Evolutionary conservation across 805 yeast species (phyloP).

Genomic region (Wickerhamomyces bisporus): DNA sequence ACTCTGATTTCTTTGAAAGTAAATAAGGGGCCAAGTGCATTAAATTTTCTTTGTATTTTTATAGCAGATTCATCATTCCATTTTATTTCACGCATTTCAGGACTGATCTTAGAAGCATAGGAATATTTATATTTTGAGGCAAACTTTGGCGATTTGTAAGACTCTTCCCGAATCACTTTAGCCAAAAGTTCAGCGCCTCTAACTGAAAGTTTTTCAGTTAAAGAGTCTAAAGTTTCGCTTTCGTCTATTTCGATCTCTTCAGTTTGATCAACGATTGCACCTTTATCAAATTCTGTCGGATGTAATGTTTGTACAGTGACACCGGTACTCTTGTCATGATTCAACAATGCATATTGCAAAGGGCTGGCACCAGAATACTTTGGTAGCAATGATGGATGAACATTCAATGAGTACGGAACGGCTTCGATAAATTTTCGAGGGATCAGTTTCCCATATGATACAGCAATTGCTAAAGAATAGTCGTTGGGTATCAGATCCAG

Average conservation of each 20-base stretch:
- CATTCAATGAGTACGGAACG: conserved; percentile 65
- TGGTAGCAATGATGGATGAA: conserved; percentile 90
- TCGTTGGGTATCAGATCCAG: conserved; percentile 19
- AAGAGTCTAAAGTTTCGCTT: conserved; percentile 38
- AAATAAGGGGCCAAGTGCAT: conserved; percentile 53
- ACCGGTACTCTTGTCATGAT: conserved; percentile 62
- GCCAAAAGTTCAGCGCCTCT: conserved; percentile 59
- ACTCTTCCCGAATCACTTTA: conserved; percentile 33
- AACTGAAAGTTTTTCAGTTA: conserved; percentile 48
- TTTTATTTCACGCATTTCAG: conserved; percentile 35
- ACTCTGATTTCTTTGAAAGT: conserved; percentile 37
- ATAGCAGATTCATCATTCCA: conserved; percentile 40
- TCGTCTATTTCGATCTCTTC: conserved; percentile 33
- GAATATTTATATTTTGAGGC: conserved; percentile 33
- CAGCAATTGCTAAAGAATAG: conserved; percentile 78
- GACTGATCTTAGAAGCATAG: conserved; percentile 52
- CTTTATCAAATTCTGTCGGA: conserved; percentile 80
- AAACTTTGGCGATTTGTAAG: conserved; percentile 20
- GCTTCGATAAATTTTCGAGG: conserved; percentile 51
- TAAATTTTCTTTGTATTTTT: conserved; percentile 36
- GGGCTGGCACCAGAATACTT: conserved; percentile 86
- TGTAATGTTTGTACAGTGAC: conserved; percentile 88
- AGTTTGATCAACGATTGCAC: conserved; percentile 61
- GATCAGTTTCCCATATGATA: conserved; percentile 80
- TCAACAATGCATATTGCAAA: conserved; percentile 69